Percentiles rank a stretch among this genome's conserved stretches.
These are phyloP conservation scores for Stereum hirsutum DNA, from an alignment of 1,284 basidiomycete species.

Conservation along the genomic window DNA sequence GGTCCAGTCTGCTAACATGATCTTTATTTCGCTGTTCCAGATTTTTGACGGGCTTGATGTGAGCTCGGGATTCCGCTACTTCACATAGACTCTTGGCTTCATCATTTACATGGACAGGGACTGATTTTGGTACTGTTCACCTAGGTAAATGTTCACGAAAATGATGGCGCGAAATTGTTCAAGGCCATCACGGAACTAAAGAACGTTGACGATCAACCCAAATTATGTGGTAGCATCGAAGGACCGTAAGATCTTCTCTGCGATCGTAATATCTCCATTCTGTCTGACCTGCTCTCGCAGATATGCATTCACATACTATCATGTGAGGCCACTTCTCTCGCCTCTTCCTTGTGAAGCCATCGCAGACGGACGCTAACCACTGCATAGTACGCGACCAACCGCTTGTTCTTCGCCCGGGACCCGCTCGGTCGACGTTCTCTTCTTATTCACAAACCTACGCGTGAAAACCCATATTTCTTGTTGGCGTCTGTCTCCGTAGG, in stretches of 20 bases:
- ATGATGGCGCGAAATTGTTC: conserved; percentile 73
- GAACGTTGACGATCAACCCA: conserved; percentile 34
- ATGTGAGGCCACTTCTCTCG: conserved; percentile 33
- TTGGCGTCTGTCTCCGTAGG: conserved; percentile 63
- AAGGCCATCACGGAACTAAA: conserved; percentile 30
- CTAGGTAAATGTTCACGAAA: no score
- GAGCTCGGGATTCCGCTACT: no score
- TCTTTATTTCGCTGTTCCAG: conserved; percentile 24
- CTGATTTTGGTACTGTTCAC: no score
- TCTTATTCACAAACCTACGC: conserved; percentile 53
- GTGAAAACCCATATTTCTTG: conserved; percentile 40
- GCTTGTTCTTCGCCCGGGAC: conserved; percentile 78
- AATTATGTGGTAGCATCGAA: conserved; percentile 60
- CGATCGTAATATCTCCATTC: background rate
- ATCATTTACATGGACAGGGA: no score
- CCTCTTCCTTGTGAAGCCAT: background rate
- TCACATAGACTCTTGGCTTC: no score
- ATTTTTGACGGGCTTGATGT: conserved; percentile 74
- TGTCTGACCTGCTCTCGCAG: conserved; percentile 27
- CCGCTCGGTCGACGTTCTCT: conserved; percentile 89
- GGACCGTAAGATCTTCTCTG: conserved; percentile 65
- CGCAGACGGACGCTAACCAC: conserved; percentile 5
- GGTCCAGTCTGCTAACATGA: background rate
- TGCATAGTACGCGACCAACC: conserved; percentile 32
- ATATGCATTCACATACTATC: conserved; percentile 78